Evolutionary conservation across 129 eudicot species (phyloP).

Genomic region (Arctium minus): DNA sequence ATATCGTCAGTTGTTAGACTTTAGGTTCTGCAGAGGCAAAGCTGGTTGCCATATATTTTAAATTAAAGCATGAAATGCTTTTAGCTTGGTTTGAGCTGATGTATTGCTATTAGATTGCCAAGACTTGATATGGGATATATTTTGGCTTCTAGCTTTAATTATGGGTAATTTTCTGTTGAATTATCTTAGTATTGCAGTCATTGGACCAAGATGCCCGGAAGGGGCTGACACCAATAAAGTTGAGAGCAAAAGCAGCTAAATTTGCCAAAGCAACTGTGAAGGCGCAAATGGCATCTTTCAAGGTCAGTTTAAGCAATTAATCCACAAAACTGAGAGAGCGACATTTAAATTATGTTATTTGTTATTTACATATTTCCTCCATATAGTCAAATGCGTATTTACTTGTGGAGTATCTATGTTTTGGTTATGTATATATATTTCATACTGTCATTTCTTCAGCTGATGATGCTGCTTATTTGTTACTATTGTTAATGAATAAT

Average conservation of each 20-base stretch:
- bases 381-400: background rate
- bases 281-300: conserved; percentile 94
- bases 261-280: conserved; percentile 93
- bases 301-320: conserved; percentile 41
- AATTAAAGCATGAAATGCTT: background rate
- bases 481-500: background rate
- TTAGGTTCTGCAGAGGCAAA: background rate
- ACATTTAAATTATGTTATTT: background rate
- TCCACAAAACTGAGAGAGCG: background rate
- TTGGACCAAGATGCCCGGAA: conserved; percentile 86
- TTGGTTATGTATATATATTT: background rate
- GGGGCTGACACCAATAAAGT: conserved; percentile 79
- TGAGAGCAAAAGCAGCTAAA: conserved; percentile 98
- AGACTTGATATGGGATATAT: background rate
- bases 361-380: background rate
- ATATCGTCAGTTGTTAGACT: background rate
- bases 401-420: background rate
- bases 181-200: conserved; percentile 83
- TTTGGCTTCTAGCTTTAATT: conserved; percentile 16
- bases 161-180: conserved; percentile 21
- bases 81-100: background rate
- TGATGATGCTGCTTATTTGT: background rate
- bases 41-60: background rate
- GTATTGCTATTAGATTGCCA: conserved; percentile 5
- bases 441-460: background rate